These are phyloP conservation scores for Xenoacremonium recifei DNA, from an alignment of 2,329 filamentous ascomycete genomes.

Conservation along the genomic window DNA sequence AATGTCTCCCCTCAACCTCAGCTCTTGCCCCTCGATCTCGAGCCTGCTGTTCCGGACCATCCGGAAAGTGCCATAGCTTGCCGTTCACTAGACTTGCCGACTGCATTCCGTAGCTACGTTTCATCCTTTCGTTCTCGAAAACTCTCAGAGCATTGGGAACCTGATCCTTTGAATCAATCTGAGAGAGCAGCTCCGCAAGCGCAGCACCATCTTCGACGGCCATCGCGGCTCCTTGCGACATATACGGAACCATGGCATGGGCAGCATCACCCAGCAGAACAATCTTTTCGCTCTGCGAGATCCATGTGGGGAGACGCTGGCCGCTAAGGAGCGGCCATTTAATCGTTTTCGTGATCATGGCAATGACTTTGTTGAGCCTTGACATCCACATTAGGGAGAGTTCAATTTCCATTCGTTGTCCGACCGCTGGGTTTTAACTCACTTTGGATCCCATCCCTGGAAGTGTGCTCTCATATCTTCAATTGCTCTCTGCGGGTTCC, in stretches of 20 bases:
- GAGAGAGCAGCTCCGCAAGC: slow-evolving; percentile 30
- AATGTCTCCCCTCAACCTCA: slow-evolving; percentile 37
- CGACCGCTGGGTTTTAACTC: too few species aligned
- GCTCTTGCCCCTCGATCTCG: slow-evolving; percentile 39
- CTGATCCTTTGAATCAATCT: slow-evolving; percentile 24
- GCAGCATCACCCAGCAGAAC: slow-evolving; percentile 41
- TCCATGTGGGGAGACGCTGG: slow-evolving; percentile 27
- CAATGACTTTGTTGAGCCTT: slow-evolving; percentile 35
- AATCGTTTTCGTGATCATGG: slow-evolving; percentile 30
- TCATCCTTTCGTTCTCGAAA: slow-evolving; percentile 36
- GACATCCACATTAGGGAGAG: background rate
- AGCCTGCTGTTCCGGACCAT: slow-evolving; percentile 40
- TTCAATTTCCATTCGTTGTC: too few species aligned
- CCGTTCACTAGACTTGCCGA: slow-evolving; percentile 45
- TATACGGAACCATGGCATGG: slow-evolving; percentile 43
- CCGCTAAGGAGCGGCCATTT: slow-evolving; percentile 34
- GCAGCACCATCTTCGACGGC: slow-evolving; percentile 42
- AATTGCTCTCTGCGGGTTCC: slow-evolving; percentile 20
- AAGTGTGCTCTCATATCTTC: slow-evolving; percentile 35
- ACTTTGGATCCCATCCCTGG: slow-evolving; percentile 32
- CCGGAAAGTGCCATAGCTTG: slow-evolving; percentile 45
- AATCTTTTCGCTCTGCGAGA: slow-evolving; percentile 26
- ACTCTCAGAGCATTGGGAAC: slow-evolving; percentile 31
- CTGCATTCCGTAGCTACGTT: slow-evolving; percentile 38
- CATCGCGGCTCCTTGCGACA: slow-evolving; percentile 44